Base-by-base conservation (phyloP, 352 stramenopile species). In the Phytopythium mirpurense region DNA sequence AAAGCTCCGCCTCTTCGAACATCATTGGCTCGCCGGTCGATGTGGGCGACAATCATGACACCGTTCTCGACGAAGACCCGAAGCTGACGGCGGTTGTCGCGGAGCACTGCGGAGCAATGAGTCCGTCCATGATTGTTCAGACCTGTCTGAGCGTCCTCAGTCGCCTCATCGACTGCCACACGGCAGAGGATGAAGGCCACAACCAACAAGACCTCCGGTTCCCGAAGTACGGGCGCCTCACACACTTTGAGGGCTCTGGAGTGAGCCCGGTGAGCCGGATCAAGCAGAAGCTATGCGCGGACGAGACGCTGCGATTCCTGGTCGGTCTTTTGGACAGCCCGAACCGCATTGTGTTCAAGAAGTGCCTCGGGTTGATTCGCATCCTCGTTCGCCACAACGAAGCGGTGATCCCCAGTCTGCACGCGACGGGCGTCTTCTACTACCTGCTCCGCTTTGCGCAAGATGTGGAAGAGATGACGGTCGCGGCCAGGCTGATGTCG, bases 341-440 rank as follows among this genome's bases (percentile, higher is more conserved):
- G 16, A 92, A 93, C 63, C 78, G 84, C 38, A 75, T 88, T 31
- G 84, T 92, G 19, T 94, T 92, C 53, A 90, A 89, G 61, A 90
- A 92, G 27, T 88, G 76, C 19, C 67, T 94, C 9, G 78, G 81
- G 1, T 68, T 94, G 54, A 86, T 94, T 70, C 70, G 79, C 7
- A 67, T 92, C 31, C 74, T 94, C 8, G 82, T 94, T 47, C 76
- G 83, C 15, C 83, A 93, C 65, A 93, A 95, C 44, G 82, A 91
- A 52, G 61, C 80, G 27, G 87, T 93, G 46, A 91, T 95, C 27
- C 84, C 82, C 16, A 86, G 76, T 50, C 70, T 95, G 0, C 83
- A 95, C 43, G 78, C 80, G 1, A 93, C 84, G 5, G 84, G 84
- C 6, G 76, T 95, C 6, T 95, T 95, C 62, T 95, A 95, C 47